Percentiles rank a stretch among this genome's conserved stretches.
These are phyloP conservation scores for Trichoderma hamatum DNA, from an alignment of 2,329 filamentous ascomycete genomes.

Conservation along the genomic window DNA sequence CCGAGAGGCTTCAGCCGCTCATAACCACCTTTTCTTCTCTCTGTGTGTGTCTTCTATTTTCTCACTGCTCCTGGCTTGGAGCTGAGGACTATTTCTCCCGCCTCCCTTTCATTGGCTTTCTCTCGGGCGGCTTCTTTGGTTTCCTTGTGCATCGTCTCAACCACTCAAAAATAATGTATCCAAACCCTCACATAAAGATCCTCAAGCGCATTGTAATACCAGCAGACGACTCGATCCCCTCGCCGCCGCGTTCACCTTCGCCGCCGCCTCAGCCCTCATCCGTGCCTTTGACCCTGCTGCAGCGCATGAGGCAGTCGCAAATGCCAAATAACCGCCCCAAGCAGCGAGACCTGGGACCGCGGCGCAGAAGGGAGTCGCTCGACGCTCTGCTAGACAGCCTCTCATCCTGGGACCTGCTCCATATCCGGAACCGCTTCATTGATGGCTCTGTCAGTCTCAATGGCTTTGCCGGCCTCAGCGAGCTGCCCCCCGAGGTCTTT, in stretches of 20 bases:
- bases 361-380: conserved; percentile 28
- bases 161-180: background rate
- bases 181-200: background rate
- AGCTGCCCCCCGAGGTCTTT: conserved; percentile 38
- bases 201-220: background rate
- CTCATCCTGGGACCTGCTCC: conserved; percentile 36
- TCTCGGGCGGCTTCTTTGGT: background rate
- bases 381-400: conserved; percentile 34
- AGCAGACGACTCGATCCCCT: background rate
- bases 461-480: conserved; percentile 33
- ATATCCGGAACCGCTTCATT: conserved; percentile 32
- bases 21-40: background rate
- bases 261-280: background rate
- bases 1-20: background rate
- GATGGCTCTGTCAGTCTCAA: conserved; percentile 29
- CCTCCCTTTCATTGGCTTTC: no score
- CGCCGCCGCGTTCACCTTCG: background rate
- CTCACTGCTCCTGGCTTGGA: background rate
- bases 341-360: background rate
- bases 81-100: background rate
- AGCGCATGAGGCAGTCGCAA: background rate
- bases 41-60: background rate
- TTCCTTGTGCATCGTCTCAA: background rate
- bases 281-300: background rate
- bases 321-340: background rate